These are phyloP conservation scores for Lipomyces lipofer DNA, from an alignment of 805 yeast genomes.

Conservation along the genomic window DNA sequence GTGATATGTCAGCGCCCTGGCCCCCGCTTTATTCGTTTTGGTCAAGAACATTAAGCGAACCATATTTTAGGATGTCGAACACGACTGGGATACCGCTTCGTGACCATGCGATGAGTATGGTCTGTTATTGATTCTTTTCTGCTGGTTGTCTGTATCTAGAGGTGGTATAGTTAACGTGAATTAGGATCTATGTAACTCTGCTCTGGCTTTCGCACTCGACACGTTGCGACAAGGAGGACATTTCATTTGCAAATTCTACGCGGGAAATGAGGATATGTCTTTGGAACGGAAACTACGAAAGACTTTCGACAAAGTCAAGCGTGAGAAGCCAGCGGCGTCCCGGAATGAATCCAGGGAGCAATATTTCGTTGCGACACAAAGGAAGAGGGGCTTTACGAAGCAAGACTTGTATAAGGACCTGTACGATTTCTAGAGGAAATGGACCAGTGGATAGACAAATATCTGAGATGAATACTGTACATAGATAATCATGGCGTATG, in stretches of 20 bases:
- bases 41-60: slow-evolving; percentile 69
- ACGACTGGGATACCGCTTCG: slow-evolving; percentile 78
- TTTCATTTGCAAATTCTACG: slow-evolving; percentile 78
- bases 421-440: neutral
- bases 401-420: slow-evolving; percentile 15
- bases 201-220: slow-evolving; percentile 70
- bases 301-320: slow-evolving; percentile 62
- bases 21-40: slow-evolving; percentile 53
- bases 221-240: slow-evolving; percentile 69
- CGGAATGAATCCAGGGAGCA: slow-evolving; percentile 78
- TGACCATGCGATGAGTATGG: slow-evolving; percentile 83
- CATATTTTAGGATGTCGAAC: slow-evolving; percentile 89
- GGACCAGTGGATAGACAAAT: neutral
- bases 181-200: slow-evolving; percentile 86
- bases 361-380: slow-evolving; percentile 70
- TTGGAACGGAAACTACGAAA: slow-evolving; percentile 60
- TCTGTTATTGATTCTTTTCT: slow-evolving; percentile 38
- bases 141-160: neutral
- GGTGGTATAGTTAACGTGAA: neutral
- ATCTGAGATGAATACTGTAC: neutral
- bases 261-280: slow-evolving; percentile 73
- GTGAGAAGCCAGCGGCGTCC: slow-evolving; percentile 80
- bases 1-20: slow-evolving; percentile 77
- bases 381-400: slow-evolving; percentile 36
- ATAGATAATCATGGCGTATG: neutral